Base-by-base conservation (phyloP, 495 filamentous ascomycete species). In the Annulohypoxylon moriforme region DNA sequence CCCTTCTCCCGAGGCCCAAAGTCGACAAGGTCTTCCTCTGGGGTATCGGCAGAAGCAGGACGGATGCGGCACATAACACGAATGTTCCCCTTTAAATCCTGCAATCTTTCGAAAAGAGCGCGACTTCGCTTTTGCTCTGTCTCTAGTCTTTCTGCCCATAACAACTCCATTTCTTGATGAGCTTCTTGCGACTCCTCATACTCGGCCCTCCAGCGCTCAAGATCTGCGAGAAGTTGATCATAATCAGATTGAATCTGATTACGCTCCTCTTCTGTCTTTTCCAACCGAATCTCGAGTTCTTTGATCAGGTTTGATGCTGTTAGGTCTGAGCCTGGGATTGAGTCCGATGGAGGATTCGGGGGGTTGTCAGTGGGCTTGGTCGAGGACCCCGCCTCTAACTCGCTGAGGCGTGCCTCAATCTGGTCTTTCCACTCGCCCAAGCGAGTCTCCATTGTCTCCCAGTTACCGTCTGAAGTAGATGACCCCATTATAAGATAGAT, bases 21-120 rank as follows among this genome's bases (percentile, higher is more conserved):
- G 20, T 75, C 29, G 0, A 59, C 53, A 24, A 77, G 49, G 0
- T 73, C 69, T 7, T 73, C 72, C 4, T 40, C 4, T 0, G 68
- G 44, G 16, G 87, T 82, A 40, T 86, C 75, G 36, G 74, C 74
- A 6, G 94, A 83, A 0, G 91, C 81, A 7, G 96, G 96, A 6
- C 96, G 91, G 22, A 98, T 94, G 68, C 96, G 89, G 75, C 93
- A 97, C 84, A 98, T 97, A 25, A 98, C 96, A 6, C 96, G 91
- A 69, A 99, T 98, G 71, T 98, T 98, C 47, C 96, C 96, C 79
- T 97, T 97, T 27, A 97, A 85, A 65, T 96, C 93, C 74, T 97
- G 93, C 31, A 97, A 91, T 73, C 94, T 93, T 75, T 97, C 95
- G 82, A 97, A 94, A 7, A 98, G 86, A 7, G 5, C n/a, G 0